Evolutionary conservation across 441 rosid genomes (phyloP).

Genomic region (Gossypium davidsonii): DNA sequence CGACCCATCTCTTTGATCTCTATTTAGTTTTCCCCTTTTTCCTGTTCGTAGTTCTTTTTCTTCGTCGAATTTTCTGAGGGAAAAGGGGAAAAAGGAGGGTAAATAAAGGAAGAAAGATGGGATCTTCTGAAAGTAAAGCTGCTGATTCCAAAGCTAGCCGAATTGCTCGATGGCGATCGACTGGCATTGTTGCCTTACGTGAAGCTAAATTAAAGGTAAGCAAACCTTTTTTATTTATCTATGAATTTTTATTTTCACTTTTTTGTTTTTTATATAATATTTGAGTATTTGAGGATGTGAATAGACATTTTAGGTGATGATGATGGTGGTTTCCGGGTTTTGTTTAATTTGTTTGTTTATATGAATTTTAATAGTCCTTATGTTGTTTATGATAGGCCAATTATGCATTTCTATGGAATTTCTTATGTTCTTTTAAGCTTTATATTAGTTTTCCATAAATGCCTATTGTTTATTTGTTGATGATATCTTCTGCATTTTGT

Average conservation of each 20-base stretch:
- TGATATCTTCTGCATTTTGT: background rate
- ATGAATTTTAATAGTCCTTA: background rate
- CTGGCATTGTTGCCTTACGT: slow-evolving; percentile 84
- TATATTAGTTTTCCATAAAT: background rate
- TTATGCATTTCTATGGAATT: background rate
- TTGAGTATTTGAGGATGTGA: background rate
- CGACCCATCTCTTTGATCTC: background rate
- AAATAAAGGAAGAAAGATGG: slow-evolving; percentile 40
- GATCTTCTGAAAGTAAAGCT: slow-evolving; percentile 65
- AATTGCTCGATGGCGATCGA: slow-evolving; percentile 81
- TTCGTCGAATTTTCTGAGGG: background rate
- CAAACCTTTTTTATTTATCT: background rate
- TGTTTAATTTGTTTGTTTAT: background rate
- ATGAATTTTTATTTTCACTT: background rate
- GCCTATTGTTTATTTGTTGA: background rate
- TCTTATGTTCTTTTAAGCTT: background rate
- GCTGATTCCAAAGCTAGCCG: slow-evolving; percentile 63
- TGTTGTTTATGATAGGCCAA: background rate
- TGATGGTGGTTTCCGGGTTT: slow-evolving; percentile 3
- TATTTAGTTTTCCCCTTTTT: background rate
- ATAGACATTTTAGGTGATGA: background rate
- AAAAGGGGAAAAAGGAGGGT: background rate
- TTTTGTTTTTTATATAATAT: background rate
- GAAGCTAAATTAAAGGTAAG: slow-evolving; percentile 84
- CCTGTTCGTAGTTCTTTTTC: background rate